A percentile compares a stretch with the other conserved stretches of the same genome.
These are phyloP conservation scores for Candida succiphila DNA, from an alignment of 805 yeast species.

Conservation along the genomic window DNA sequence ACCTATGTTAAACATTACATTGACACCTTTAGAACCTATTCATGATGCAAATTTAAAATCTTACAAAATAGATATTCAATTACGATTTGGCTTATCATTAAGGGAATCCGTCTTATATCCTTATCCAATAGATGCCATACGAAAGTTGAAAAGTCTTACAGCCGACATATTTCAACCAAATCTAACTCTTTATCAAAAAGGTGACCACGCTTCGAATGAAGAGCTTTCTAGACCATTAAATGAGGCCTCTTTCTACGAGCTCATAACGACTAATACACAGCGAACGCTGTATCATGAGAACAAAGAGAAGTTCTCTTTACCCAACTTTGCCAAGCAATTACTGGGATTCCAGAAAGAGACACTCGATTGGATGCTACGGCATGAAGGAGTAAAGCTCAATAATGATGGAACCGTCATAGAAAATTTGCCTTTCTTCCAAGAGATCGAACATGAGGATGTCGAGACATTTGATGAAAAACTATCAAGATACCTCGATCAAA, in stretches of 20 bases:
- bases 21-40: not conserved
- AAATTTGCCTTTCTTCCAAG: slow-evolving; percentile 12
- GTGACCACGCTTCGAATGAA: not conserved
- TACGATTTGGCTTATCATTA: too few species aligned
- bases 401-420: slow-evolving; percentile 15
- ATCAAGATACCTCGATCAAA: slow-evolving; percentile 23
- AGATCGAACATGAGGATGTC: not conserved
- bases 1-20: not conserved
- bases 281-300: slow-evolving; percentile 5
- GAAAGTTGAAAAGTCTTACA: slow-evolving; percentile 8
- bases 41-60: not conserved
- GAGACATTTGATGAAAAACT: slow-evolving; percentile 13
- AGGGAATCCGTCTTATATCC: slow-evolving; percentile 9
- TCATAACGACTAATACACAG: slow-evolving; percentile 36
- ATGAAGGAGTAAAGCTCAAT: slow-evolving; percentile 35
- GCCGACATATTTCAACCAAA: slow-evolving; percentile 6
- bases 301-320: slow-evolving; percentile 5
- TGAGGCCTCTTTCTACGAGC: slow-evolving; percentile 34
- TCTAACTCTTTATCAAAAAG: slow-evolving; percentile 14
- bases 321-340: slow-evolving; percentile 12
- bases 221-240: slow-evolving; percentile 1
- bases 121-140: slow-evolving; percentile 10
- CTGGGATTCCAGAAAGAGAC: slow-evolving; percentile 42
- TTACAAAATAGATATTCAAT: not conserved
- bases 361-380: slow-evolving; percentile 44